Conservation (phyloP, 2,329 filamentous ascomycete species). For the Lecanicillium sp. region DNA sequence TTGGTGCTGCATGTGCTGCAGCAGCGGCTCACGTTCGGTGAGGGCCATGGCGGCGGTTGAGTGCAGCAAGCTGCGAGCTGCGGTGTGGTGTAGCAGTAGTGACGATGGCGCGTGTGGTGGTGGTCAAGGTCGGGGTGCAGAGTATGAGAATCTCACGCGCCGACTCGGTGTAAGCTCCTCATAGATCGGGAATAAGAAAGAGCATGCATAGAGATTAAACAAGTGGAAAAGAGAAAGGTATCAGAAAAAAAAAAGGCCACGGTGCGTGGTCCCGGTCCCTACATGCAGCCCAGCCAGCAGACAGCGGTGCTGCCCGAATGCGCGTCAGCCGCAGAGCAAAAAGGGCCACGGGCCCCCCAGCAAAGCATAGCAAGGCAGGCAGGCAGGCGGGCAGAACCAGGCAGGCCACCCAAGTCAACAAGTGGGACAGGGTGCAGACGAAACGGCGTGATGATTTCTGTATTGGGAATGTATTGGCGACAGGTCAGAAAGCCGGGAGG, state of each 20-base stretch:
- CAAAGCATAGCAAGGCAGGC: no score
- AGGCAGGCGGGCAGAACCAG: no score
- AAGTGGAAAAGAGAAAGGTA: neutral
- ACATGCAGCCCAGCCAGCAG: slow-evolving; percentile 3
- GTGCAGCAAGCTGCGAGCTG: no score
- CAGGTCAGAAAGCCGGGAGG: neutral
- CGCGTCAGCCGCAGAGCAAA: slow-evolving; percentile 13
- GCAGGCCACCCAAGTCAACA: no score
- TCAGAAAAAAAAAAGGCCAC: neutral
- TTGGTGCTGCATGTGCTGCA: slow-evolving; percentile 6
- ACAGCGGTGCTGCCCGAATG: slow-evolving; percentile 3
- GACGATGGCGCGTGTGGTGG: no score
- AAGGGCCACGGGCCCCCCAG: no score
- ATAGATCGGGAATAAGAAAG: neutral
- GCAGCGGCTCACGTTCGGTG: slow-evolving; percentile 4
- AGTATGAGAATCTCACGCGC: no score
- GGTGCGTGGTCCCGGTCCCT: neutral
- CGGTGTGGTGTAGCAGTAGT: neutral
- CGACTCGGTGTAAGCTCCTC: neutral
- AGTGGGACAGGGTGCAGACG: no score
- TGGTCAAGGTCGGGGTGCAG: no score
- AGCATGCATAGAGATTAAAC: no score
- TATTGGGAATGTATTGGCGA: slow-evolving; percentile 5
- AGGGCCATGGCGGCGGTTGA: neutral
- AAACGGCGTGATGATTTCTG: no score